Evolutionary conservation across 345 rosid genomes (phyloP), one percentile per base, ranked within the genome.

Genomic region (Bruguiera sexangula): DNA sequence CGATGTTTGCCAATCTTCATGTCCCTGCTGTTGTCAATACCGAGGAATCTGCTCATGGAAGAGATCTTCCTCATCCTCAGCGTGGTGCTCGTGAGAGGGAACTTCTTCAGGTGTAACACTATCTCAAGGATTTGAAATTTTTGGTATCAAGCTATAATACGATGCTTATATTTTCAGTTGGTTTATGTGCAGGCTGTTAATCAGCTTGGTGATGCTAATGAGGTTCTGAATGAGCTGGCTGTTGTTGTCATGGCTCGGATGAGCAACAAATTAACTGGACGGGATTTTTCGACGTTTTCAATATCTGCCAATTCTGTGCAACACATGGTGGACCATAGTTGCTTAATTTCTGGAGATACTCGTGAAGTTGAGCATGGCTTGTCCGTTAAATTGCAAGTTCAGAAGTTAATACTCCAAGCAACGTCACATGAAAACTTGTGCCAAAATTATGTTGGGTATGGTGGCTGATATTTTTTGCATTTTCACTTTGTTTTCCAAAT

Each of bases 361-460:
- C 91, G 85, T 36, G 99, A 95, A 82, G 94, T 85, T 6, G 98
- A 95, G 26, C 98, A 86, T 72, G 94, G 92, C 57, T 81, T 95
- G 83, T 85, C 96, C 36, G 98, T 90, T 24, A 95, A 95, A 78
- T 69, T 92, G 78, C 99, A 95, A 86, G 99, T 95, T 67, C 98
- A 92, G 76, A 95, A 95, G 88, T 65, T 95, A 71, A 92, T 95
- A 30, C 65, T 69, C 70, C 99, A 95, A 83, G 99, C 99, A 62
- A 77, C 74, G 3, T 95, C 99, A 51, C 89, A 67, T 75, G 99
- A 95, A 74, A 95, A 92, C 74, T 83, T 95, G 72, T 95, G 99
- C 86, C 99, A 95, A 76, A 92, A 95, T 76, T 95, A 86, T 74
- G 94, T 95, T 9, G 99, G 98, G 99, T 95, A 92, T 76, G 88